Conservation (phyloP, 2,329 filamentous ascomycete genomes). For the Blastomyces parvus region DNA sequence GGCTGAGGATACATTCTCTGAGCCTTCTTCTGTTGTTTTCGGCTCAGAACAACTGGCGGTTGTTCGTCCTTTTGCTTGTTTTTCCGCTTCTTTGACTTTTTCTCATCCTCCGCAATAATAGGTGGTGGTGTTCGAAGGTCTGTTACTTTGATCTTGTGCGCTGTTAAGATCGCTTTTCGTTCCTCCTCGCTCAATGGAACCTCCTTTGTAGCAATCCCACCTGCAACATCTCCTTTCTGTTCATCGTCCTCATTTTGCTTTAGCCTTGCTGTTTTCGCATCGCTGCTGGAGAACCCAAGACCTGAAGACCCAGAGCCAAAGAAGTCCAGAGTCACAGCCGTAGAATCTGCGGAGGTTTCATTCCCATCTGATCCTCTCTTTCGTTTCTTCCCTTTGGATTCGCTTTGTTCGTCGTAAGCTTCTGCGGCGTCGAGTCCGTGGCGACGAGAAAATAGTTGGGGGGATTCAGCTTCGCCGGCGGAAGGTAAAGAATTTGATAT, state of each 20-base stretch:
- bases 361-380: conserved; percentile 27
- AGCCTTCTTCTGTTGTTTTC: conserved; percentile 43
- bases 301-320: conserved; percentile 22
- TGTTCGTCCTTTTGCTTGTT: conserved; percentile 48
- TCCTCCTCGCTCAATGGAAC: conserved; percentile 54
- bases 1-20: conserved; percentile 66
- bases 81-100: conserved; percentile 40
- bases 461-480: conserved; percentile 31
- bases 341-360: conserved; percentile 15
- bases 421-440: conserved; percentile 21
- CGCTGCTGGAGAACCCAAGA: conserved; percentile 16
- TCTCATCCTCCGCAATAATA: conserved; percentile 24
- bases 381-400: conserved; percentile 27
- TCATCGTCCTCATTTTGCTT: conserved; percentile 15
- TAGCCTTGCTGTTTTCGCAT: conserved; percentile 12
- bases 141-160: conserved; percentile 76
- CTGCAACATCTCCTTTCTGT: conserved; percentile 19
- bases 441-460: conserved; percentile 30
- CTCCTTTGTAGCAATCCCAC: conserved; percentile 16
- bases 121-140: conserved; percentile 45
- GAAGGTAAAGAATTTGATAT: conserved; percentile 29
- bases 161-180: conserved; percentile 62
- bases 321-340: conserved; percentile 28
- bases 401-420: conserved; percentile 7
- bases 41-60: conserved; percentile 30